Base-by-base conservation (phyloP, 148 eudicot genomes). In the Heliosperma pusillum region DNA sequence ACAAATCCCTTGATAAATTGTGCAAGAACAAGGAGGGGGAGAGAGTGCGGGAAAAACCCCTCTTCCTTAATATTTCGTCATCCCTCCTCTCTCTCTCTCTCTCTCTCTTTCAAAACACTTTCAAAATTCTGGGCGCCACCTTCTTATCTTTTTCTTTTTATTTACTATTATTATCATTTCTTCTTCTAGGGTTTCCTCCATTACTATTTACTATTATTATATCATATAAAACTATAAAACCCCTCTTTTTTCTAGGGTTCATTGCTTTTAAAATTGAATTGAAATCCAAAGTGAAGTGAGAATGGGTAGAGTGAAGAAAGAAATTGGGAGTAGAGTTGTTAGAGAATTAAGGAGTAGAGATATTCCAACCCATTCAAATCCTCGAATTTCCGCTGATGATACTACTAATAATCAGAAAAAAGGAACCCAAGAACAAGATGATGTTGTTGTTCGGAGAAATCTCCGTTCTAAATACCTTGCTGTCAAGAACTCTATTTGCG, bases 381-480 rank as follows among this genome's bases (percentile, higher is more conserved):
- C n/a, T n/a, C n/a, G n/a, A n/a, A n/a, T n/a, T n/a, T n/a, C 73
- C 4, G 7, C 24, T 1, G 16, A 61, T 20, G n/a, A 20, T 33
- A 16, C 10, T 66, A 22, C 2, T 7, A 42, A 42, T 68, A 21
- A 42, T 20, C 29, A 7, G 8, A 56, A 20, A 13, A 58, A 36
- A 15, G 11, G 76, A 25, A 4, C n/a, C n/a, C 45, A 7, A 4
- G 86, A 69, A 26, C 79, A 74, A 26, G 82, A 83, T 59, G 86
- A 73, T 59, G 85, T 82, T 42, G 77, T 71, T 53, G 61, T 77
- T 0, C 82, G 99, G 30, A 79, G 99, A 68, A 84, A 84, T 78
- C 87, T 95, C 17, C 91, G 97, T 1, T 88, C 90, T 3, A 84
- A 83, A 27, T 95, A 90, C 63, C 90, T 85, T 10, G 93, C 85